Conservation (phyloP, 176 grass and related monocot species). For the Calamus simplicifolius region DNA sequence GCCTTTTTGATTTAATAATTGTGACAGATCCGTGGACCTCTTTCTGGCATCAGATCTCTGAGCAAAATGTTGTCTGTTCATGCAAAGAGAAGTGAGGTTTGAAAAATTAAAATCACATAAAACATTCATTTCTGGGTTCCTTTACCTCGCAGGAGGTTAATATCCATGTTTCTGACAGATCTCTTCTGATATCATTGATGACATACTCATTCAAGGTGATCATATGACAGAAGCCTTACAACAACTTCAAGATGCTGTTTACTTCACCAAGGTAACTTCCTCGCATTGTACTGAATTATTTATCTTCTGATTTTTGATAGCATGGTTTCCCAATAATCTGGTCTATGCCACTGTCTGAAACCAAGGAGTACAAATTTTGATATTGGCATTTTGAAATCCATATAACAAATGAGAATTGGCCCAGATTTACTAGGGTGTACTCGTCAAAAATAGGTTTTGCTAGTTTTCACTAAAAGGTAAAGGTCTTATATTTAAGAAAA, state of each 20-base stretch:
- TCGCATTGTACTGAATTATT: neutral
- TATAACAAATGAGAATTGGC: too few species aligned
- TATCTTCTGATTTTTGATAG: too few species aligned
- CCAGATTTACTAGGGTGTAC: too few species aligned
- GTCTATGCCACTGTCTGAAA: too few species aligned
- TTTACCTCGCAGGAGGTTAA: neutral
- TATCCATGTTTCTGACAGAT: conserved; percentile 41
- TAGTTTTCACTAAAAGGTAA: too few species aligned
- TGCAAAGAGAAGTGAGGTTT: conserved; percentile 52
- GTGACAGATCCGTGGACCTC: conserved; percentile 57
- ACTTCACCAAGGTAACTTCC: conserved; percentile 57
- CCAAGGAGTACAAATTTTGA: too few species aligned
- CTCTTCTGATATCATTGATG: conserved; percentile 65
- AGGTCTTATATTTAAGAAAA: too few species aligned
- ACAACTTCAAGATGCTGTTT: conserved; percentile 64
- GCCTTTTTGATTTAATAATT: conserved; percentile 8
- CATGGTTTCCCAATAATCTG: too few species aligned
- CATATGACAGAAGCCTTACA: conserved; percentile 68
- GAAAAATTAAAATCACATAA: neutral
- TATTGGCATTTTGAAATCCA: too few species aligned
- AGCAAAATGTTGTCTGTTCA: conserved; percentile 65
- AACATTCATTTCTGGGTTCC: neutral
- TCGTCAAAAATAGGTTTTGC: too few species aligned
- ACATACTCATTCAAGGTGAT: conserved; percentile 68
- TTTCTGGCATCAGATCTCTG: conserved; percentile 63